Evolutionary conservation across 148 eudicot genomes (phyloP).

Genomic region (Rhododendron ovatum): DNA sequence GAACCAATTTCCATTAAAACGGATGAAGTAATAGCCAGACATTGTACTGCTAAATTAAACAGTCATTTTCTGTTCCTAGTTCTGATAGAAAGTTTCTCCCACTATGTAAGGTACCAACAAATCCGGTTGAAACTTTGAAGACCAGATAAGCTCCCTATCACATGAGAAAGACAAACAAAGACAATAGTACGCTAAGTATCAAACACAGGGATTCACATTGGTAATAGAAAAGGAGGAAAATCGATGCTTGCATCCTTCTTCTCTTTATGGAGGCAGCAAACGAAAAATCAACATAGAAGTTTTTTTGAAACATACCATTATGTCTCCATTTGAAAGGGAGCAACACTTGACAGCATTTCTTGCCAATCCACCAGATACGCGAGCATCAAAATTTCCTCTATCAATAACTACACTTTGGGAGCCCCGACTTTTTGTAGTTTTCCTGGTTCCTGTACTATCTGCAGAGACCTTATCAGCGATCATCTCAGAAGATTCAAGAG

Average conservation of each 20-base stretch:
- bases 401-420: conserved; percentile 56
- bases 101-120: background rate
- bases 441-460: conserved; percentile 26
- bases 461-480: conserved; percentile 7
- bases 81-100: background rate
- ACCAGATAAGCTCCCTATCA: background rate
- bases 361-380: conserved; percentile 84
- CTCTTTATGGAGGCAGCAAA: background rate
- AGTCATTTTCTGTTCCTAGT: background rate
- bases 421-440: conserved; percentile 20
- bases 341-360: conserved; percentile 74
- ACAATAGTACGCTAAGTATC: background rate
- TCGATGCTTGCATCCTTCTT: background rate
- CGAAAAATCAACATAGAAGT: background rate
- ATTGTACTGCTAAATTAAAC: background rate
- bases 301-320: conserved; percentile 81
- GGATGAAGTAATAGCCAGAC: background rate
- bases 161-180: background rate
- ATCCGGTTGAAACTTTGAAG: background rate
- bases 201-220: background rate
- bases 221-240: background rate
- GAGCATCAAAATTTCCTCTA: conserved; percentile 66
- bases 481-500: conserved; percentile 20
- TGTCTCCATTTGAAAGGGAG: conserved; percentile 88
- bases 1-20: background rate